phyloP scores from a whole-genome alignment of 768 basidiomycete genomes.

The Leucosporidium scottii region DNA sequence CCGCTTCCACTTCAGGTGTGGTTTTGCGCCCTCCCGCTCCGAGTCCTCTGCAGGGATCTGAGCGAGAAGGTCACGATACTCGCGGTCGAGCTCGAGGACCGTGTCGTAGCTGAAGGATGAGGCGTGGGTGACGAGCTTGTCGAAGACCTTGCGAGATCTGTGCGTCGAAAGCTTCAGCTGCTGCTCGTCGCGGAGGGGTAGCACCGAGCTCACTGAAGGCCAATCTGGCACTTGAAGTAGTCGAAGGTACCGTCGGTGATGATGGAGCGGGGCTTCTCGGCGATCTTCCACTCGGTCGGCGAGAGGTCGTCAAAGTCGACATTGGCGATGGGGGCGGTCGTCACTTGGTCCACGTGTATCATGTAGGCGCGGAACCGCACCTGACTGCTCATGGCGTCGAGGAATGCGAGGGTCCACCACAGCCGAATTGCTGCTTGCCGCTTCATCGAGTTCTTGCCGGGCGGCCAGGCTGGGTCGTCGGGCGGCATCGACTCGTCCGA shows the following conservation, averaged over 20 bases:
- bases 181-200: no score
- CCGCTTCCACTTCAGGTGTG: no score
- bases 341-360: constrained; percentile 13
- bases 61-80: constrained; percentile 20
- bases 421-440: constrained; percentile 16
- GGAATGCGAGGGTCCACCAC: background rate
- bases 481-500: constrained; percentile 24
- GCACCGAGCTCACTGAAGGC: constrained; percentile 1
- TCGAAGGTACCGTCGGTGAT: constrained; percentile 23
- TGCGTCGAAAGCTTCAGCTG: background rate
- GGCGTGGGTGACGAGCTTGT: constrained; percentile 15
- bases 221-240: constrained; percentile 13
- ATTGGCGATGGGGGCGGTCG: constrained; percentile 12
- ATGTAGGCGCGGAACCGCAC: background rate
- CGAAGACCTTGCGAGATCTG: constrained; percentile 25
- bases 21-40: background rate
- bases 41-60: constrained; percentile 8
- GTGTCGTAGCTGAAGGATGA: constrained; percentile 20
- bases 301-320: constrained; percentile 11
- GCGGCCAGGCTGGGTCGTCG: constrained; percentile 28
- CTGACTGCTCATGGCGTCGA: background rate
- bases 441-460: constrained; percentile 31
- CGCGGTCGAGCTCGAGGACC: constrained; percentile 22
- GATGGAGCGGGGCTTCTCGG: background rate
- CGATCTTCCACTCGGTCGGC: constrained; percentile 13